Evolutionary conservation across 257 asterid genomes (phyloP).

Genomic region (Penstemon newberryi): DNA sequence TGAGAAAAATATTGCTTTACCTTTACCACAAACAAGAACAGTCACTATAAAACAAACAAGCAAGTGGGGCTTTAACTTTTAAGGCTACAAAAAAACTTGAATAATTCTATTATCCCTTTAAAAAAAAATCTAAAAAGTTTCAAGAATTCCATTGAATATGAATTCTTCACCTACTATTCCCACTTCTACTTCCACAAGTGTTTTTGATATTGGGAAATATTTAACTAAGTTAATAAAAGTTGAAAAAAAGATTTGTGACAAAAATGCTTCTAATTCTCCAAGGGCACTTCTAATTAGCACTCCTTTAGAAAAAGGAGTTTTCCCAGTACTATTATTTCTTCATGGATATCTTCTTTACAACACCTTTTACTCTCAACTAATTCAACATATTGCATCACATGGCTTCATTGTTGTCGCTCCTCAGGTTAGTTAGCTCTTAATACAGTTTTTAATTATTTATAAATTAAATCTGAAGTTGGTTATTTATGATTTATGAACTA

Average conservation of each 20-base stretch:
- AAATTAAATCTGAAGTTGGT: too few species aligned
- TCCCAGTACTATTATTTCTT: constrained; percentile 66
- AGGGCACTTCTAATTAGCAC: constrained; percentile 57
- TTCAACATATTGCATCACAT: constrained; percentile 77
- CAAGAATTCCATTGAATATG: constrained; percentile 30
- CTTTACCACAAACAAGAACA: background rate
- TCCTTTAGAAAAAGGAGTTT: constrained; percentile 58
- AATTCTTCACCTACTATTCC: constrained; percentile 31
- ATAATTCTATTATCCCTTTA: constrained; percentile 28
- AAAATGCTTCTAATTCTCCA: constrained; percentile 33
- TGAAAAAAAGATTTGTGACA: constrained; percentile 31
- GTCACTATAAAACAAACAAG: background rate
- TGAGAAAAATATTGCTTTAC: background rate
- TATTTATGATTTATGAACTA: too few species aligned
- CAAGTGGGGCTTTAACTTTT: constrained; percentile 14
- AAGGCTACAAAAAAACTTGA: constrained; percentile 27
- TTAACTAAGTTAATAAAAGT: constrained; percentile 35
- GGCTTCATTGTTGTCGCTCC: constrained; percentile 85
- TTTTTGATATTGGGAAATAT: constrained; percentile 48
- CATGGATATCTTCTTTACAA: constrained; percentile 85
- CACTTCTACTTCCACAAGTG: constrained; percentile 34
- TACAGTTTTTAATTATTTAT: background rate
- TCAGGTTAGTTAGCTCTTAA: constrained; percentile 47
- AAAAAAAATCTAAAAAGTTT: background rate
- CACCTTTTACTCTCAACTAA: constrained; percentile 80